Evolutionary conservation across 768 basidiomycete species (phyloP).

Genomic region (Mrakia frigida): DNA sequence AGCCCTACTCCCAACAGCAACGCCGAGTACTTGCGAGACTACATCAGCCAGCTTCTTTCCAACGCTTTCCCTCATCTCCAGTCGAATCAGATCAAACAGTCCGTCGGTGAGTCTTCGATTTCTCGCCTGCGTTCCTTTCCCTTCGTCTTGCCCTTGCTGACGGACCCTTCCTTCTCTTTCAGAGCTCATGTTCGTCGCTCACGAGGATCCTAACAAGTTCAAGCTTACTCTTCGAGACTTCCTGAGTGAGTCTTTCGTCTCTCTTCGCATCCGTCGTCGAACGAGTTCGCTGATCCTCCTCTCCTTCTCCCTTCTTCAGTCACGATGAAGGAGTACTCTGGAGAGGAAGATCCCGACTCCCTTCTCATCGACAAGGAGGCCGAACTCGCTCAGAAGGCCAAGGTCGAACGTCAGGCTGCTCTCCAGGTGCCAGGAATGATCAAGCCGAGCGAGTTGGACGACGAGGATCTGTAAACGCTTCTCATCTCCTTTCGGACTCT

Average conservation of each 20-base stretch:
- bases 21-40: conserved; percentile 71
- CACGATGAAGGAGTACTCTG: conserved; percentile 94
- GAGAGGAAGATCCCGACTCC: conserved; percentile 76
- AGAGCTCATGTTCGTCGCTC: conserved; percentile 33
- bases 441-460: conserved; percentile 89
- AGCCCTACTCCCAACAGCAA: conserved; percentile 68
- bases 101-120: conserved; percentile 5
- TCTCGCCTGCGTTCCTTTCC: background rate
- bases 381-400: conserved; percentile 68
- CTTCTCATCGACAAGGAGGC: conserved; percentile 92
- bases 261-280: no score
- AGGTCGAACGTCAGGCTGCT: conserved; percentile 70
- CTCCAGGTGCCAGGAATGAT: conserved; percentile 61
- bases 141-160: background rate
- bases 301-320: conserved; percentile 41
- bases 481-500: background rate
- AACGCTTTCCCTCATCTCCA: conserved; percentile 90
- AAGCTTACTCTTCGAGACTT: conserved; percentile 93
- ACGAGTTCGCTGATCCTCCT: background rate
- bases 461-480: conserved; percentile 49
- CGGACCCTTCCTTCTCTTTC: background rate
- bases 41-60: conserved; percentile 77
- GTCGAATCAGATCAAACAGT: conserved; percentile 49
- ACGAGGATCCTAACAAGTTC: conserved; percentile 50
- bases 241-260: conserved; percentile 51